Evolutionary conservation across 345 rosid genomes (phyloP).

Genomic region (Cochlearia excelsa): DNA sequence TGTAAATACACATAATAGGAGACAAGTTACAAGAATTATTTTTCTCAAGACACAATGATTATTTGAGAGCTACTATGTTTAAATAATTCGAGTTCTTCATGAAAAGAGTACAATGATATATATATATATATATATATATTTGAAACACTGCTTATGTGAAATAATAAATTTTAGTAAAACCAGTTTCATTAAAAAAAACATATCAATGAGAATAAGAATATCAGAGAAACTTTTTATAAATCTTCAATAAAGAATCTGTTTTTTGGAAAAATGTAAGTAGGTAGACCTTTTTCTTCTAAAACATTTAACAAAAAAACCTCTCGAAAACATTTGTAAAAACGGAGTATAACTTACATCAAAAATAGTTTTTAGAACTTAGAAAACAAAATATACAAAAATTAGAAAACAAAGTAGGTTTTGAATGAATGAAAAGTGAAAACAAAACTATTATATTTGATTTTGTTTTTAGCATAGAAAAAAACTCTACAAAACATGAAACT

Average conservation of each 20-base stretch:
- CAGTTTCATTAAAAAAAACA: background rate
- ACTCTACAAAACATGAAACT: conserved; percentile 28
- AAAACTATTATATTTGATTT: conserved; percentile 1
- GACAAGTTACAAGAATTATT: background rate
- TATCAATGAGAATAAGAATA: too few species aligned
- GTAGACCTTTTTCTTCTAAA: too few species aligned
- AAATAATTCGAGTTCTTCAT: background rate
- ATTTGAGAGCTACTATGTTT: background rate
- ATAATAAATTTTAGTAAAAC: background rate
- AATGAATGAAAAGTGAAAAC: conserved; percentile 13
- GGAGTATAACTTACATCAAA: too few species aligned
- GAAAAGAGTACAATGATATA: background rate
- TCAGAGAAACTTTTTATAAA: too few species aligned
- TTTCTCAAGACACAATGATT: background rate
- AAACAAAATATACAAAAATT: background rate
- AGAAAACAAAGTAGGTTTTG: conserved; percentile 20
- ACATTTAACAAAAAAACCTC: too few species aligned
- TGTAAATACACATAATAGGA: background rate
- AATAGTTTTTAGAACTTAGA: too few species aligned
- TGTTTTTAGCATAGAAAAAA: conserved; percentile 26
- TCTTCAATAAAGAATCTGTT: too few species aligned
- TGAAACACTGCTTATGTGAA: background rate
- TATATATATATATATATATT: background rate
- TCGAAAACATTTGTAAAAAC: too few species aligned
- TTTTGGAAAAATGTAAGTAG: too few species aligned